A percentile compares a stretch with the other conserved stretches of the same genome.
Conservation (phyloP, 2,329 filamentous ascomycete genomes). For the Cytospora chrysosperma region DNA sequence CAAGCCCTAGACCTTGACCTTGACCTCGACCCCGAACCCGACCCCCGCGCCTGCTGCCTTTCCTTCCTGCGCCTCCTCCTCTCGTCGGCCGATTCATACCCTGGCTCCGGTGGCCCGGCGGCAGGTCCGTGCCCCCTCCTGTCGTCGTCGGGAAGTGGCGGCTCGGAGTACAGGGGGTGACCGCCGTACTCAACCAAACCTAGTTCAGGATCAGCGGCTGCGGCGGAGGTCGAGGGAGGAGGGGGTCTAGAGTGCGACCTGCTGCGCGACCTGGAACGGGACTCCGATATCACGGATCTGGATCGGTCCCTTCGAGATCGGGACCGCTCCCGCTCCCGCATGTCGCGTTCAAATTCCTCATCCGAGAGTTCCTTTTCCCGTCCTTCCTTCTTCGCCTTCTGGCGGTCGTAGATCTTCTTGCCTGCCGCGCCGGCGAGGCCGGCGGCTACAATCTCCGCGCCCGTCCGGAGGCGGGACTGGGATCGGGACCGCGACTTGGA, state of each 20-base stretch:
- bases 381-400: conserved; percentile 59
- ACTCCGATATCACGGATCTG: conserved; percentile 25
- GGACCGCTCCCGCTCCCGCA: conserved; percentile 38
- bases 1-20: conserved; percentile 31
- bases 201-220: conserved; percentile 62
- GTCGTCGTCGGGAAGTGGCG: conserved; percentile 34
- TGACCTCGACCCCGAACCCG: conserved; percentile 29
- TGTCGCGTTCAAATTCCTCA: conserved; percentile 36
- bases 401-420: conserved; percentile 60
- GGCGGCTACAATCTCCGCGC: conserved; percentile 60
- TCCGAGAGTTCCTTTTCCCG: conserved; percentile 33
- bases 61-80: conserved; percentile 29
- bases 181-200: conserved; percentile 67
- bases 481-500: conserved; percentile 41
- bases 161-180: conserved; percentile 50
- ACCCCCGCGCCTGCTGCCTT: conserved; percentile 27
- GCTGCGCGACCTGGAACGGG: conserved; percentile 41
- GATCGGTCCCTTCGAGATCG: conserved; percentile 26
- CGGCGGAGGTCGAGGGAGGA: conserved; percentile 30
- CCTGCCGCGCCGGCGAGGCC: conserved; percentile 61
- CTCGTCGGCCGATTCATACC: conserved; percentile 51
- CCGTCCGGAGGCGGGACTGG: conserved; percentile 49
- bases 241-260: conserved; percentile 40
- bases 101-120: conserved; percentile 22
- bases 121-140: conserved; percentile 14